Base-by-base conservation (phyloP, 495 filamentous ascomycete genomes). In the Penicillium tannophilum region DNA sequence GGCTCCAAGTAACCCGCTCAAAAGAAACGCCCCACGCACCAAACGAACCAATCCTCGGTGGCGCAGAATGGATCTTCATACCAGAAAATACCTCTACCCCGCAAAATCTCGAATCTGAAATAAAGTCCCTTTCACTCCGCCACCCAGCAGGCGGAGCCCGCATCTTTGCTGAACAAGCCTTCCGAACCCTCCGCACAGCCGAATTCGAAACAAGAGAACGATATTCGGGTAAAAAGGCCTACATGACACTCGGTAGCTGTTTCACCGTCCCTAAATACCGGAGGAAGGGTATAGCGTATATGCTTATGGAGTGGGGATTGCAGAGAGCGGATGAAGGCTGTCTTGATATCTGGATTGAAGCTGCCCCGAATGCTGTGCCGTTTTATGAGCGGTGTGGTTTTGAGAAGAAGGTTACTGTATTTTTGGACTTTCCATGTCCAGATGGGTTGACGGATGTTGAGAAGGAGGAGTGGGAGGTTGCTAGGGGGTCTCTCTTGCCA, bases 281-380 rank as follows among this genome's bases (percentile, higher is more conserved):
- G 16, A 44, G 33, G 30, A 36, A 36, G 28, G 56, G 56, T 4
- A 52, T 58, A 6, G 56, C 46, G 6, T 19, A 44, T 14, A 12
- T 52, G 19, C 56, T 58, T 14, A 52, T 58, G 49, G 35, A 58
- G 24, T 52, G 56, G 56, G 56, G 56, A 7, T 28, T 58, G 47
- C 9, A 52, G 2, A 42, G 33, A 12, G 48, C 48, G 3, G 56
- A 58, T 36, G 48, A 58, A 8, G 51, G 33, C 35, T 39, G 41
- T 0, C 2, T 52, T 35, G 56, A 58, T 33, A 12, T 44, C 16
- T 58, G 56, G 56, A 52, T 58, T 52, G 56, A 58, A 17, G 56
- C 56, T 23, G 56, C 48, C 11, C 56, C 56, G 17, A 16, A 47
- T 14, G 56, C 56, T 11, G 55, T 58, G 0, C 41, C 56, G 1